These are phyloP conservation scores for Areca catechu DNA, from an alignment of 176 grass and related monocot genomes.

Conservation along the genomic window DNA sequence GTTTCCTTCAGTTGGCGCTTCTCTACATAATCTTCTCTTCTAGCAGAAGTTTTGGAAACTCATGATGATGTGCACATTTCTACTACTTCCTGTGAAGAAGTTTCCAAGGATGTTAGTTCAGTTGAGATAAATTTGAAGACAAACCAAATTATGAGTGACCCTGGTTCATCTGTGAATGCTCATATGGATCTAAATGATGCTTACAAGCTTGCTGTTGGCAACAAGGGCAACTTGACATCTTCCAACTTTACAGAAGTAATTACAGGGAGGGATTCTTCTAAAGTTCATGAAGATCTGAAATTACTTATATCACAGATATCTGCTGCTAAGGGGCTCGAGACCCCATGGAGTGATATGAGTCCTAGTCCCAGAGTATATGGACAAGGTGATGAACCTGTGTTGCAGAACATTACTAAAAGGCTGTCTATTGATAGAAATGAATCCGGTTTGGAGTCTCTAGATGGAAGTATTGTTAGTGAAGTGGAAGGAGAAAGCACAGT, in stretches of 20 bases:
- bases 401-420: conserved; percentile 67
- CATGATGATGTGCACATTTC: conserved; percentile 9
- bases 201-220: conserved; percentile 54
- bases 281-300: conserved; percentile 67
- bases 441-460: conserved; percentile 71
- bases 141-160: conserved; percentile 27
- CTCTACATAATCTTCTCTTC: conserved; percentile 13
- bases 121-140: conserved; percentile 23
- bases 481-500: conserved; percentile 45
- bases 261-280: conserved; percentile 68
- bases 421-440: conserved; percentile 66
- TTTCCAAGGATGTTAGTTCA: conserved; percentile 15
- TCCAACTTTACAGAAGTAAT: conserved; percentile 72
- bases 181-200: conserved; percentile 69
- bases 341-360: conserved; percentile 41
- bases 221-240: conserved; percentile 43
- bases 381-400: conserved; percentile 49
- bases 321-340: conserved; percentile 45
- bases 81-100: conserved; percentile 22
- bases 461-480: conserved; percentile 57
- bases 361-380: conserved; percentile 55
- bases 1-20: too few species aligned
- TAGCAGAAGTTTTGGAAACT: conserved; percentile 17
- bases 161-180: conserved; percentile 40
- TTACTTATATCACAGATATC: conserved; percentile 74